These are phyloP conservation scores for Coemansia sp. DNA, from an alignment of 192 early-diverging fungal species.

Conservation along the genomic window DNA sequence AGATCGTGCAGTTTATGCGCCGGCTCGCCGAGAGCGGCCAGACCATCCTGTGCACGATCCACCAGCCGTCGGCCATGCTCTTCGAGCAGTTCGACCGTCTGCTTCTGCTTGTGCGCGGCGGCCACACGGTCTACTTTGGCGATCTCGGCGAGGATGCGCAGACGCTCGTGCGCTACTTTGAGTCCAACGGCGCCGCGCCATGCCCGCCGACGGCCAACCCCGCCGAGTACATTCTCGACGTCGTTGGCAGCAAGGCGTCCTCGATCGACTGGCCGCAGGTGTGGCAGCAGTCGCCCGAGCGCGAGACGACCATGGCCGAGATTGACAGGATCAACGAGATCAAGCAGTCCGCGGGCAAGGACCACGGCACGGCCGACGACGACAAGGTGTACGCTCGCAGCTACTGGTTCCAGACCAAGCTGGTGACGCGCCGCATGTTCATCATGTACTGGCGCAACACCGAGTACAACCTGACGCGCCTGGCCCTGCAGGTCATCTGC, in stretches of 20 bases:
- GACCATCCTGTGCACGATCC: constrained; percentile 79
- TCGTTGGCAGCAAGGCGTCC: constrained; percentile 56
- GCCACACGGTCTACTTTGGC: constrained; percentile 78
- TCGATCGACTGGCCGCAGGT: constrained; percentile 67
- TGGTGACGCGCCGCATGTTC: constrained; percentile 67
- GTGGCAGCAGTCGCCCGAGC: constrained; percentile 64
- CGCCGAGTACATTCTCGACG: constrained; percentile 83
- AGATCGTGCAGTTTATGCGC: constrained; percentile 71
- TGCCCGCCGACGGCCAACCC: constrained; percentile 70
- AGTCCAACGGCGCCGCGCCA: constrained; percentile 65
- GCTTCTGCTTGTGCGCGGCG: constrained; percentile 74
- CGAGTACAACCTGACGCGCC: constrained; percentile 67
- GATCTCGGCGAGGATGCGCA: constrained; percentile 66
- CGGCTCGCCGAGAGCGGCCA: constrained; percentile 62
- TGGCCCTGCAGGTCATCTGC: constrained; percentile 55
- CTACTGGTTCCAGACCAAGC: constrained; percentile 49
- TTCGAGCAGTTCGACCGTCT: constrained; percentile 86
- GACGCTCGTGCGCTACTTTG: constrained; percentile 56
- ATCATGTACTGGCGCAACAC: constrained; percentile 66
- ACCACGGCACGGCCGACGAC: constrained; percentile 18
- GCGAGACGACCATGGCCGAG: constrained; percentile 38
- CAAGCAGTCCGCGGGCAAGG: constrained; percentile 11
- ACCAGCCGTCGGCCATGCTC: constrained; percentile 80
- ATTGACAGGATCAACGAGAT: constrained; percentile 54
- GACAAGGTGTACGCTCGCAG: constrained; percentile 30